phyloP scores from a whole-genome alignment of 2,329 filamentous ascomycete genomes.

The Ophiostoma sp. region DNA sequence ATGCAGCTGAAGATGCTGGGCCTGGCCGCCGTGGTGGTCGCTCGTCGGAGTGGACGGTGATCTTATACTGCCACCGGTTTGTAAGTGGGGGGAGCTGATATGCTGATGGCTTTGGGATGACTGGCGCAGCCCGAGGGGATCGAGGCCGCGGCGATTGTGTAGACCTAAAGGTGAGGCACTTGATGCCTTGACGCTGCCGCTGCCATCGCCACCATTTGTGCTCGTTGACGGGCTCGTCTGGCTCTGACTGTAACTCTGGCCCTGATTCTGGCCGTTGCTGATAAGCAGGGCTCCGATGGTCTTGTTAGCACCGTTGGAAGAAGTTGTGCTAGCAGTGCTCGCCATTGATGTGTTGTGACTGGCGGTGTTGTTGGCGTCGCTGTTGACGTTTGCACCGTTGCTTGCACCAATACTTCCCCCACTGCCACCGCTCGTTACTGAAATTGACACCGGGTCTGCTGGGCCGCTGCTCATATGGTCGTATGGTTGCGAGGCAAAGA shows the following conservation, averaged over 20 bases:
- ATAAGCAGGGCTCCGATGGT: not conserved
- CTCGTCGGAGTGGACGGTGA: conserved; percentile 10
- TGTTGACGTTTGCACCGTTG: not conserved
- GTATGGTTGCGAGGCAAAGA: conserved; percentile 41
- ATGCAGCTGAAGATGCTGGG: conserved; percentile 31
- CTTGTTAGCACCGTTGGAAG: not conserved
- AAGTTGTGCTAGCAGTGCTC: not conserved
- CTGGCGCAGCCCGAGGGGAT: conserved; percentile 40
- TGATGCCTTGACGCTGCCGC: conserved; percentile 9
- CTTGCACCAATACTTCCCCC: not conserved
- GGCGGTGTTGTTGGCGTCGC: not conserved
- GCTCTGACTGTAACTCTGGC: conserved; percentile 17
- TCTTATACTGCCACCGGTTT: conserved; percentile 21
- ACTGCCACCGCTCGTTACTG: no score
- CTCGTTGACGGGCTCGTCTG: conserved; percentile 39
- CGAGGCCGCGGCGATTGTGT: conserved; percentile 34
- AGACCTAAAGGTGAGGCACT: conserved; percentile 32
- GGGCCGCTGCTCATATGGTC: not conserved
- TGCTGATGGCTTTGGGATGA: conserved; percentile 37
- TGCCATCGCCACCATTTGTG: conserved; percentile 36
- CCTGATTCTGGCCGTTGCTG: not conserved
- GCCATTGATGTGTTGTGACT: not conserved
- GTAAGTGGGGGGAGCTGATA: conserved; percentile 36
- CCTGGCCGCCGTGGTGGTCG: conserved; percentile 26
- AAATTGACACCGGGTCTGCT: not conserved